Conservation (phyloP, 2,329 filamentous ascomycete species). For the Ophiostoma quercus region DNA sequence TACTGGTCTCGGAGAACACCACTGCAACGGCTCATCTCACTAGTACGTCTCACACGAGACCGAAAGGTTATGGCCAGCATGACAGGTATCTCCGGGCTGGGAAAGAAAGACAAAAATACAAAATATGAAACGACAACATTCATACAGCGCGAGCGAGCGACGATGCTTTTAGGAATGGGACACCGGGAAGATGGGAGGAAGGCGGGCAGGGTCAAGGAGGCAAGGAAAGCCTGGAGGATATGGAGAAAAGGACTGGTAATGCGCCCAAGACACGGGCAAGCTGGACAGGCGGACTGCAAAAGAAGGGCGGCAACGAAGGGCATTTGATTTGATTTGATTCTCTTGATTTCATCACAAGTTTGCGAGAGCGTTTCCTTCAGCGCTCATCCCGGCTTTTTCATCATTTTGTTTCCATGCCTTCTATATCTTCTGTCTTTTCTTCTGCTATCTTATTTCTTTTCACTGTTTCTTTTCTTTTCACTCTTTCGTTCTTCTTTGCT, state of each 20-base stretch:
- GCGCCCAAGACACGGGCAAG: not conserved
- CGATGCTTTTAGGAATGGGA: slow-evolving; percentile 4
- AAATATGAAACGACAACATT: slow-evolving; percentile 8
- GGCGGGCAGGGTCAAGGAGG: not conserved
- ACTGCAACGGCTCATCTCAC: not conserved
- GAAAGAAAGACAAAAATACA: slow-evolving; percentile 12
- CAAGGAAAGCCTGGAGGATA: not conserved
- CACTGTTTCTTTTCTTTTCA: not conserved
- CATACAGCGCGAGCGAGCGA: not conserved
- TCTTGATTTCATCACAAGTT: not conserved
- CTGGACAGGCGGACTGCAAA: not conserved
- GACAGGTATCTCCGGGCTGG: not conserved
- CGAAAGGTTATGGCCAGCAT: not conserved
- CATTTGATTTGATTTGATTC: not conserved
- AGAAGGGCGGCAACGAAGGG: not conserved
- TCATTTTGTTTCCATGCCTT: not conserved
- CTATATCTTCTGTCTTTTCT: not conserved
- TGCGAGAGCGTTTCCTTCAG: slow-evolving; percentile 5
- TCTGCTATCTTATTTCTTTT: not conserved
- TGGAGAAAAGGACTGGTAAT: not conserved
- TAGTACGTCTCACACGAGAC: slow-evolving; percentile 10
- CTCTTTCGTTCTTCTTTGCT: not conserved
- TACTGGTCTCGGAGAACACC: not conserved
- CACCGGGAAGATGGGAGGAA: not conserved
- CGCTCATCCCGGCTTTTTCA: not conserved